phyloP scores from a whole-genome alignment of 2,329 filamentous ascomycete genomes.

The Colletotrichum abscissum region DNA sequence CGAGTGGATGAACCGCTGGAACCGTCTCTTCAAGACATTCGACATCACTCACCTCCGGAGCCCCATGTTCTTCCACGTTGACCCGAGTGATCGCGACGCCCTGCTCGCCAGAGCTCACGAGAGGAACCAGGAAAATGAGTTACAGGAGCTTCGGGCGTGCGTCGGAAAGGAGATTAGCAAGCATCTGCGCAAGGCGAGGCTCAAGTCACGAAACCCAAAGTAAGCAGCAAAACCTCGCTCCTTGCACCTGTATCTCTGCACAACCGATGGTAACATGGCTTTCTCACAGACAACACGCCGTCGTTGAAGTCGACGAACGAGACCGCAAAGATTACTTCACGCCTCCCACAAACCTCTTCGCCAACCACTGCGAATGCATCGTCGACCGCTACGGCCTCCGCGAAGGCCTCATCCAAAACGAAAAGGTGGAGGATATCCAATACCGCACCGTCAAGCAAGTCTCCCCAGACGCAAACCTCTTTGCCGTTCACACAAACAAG shows the following conservation, averaged over 20 bases:
- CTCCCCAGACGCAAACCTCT: conserved; percentile 66
- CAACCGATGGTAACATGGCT: conserved; percentile 33
- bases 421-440: conserved; percentile 69
- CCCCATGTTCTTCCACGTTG: conserved; percentile 86
- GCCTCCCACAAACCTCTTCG: conserved; percentile 71
- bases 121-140: conserved; percentile 68
- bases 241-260: too few species aligned
- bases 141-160: conserved; percentile 78
- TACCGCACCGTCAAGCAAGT: conserved; percentile 62
- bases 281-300: conserved; percentile 51
- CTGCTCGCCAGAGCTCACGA: conserved; percentile 76
- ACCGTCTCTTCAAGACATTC: conserved; percentile 74
- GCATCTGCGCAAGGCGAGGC: conserved; percentile 70
- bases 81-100: conserved; percentile 80
- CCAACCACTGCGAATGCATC: conserved; percentile 70
- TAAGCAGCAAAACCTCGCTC: conserved; percentile 30
- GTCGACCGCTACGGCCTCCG: conserved; percentile 68
- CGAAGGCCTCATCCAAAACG: conserved; percentile 67
- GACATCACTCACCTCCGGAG: conserved; percentile 79
- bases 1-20: conserved; percentile 78
- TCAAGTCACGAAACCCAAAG: conserved; percentile 34
- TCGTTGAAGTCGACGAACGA: conserved; percentile 70
- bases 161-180: conserved; percentile 86
- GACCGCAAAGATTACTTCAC: conserved; percentile 78
- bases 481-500: conserved; percentile 70